A percentile compares a stretch with the other conserved stretches of the same genome.
These are phyloP conservation scores for Kwoniella shandongensis DNA, from an alignment of 768 basidiomycete genomes.

Conservation along the genomic window DNA sequence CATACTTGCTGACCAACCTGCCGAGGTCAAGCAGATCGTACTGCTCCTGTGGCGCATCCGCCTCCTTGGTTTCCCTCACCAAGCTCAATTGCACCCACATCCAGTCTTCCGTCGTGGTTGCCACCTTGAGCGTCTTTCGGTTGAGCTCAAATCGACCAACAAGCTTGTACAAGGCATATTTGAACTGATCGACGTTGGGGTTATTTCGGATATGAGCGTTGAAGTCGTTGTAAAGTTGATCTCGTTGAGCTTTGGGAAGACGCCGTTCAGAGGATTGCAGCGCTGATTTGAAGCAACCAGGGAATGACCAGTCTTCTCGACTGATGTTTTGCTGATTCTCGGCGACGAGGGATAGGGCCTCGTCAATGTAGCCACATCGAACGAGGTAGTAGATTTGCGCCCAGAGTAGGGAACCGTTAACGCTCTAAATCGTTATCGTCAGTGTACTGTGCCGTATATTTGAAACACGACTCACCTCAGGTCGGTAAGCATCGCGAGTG, in stretches of 20 bases:
- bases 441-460: background rate
- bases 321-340: conserved; percentile 64
- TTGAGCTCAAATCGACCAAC: conserved; percentile 87
- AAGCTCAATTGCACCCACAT: conserved; percentile 94
- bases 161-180: conserved; percentile 90
- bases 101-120: conserved; percentile 95
- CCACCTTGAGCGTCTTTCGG: conserved; percentile 78
- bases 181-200: conserved; percentile 83
- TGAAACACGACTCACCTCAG: conserved; percentile 66
- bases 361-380: conserved; percentile 75
- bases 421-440: conserved; percentile 58
- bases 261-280: conserved; percentile 73
- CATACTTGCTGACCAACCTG: conserved; percentile 52
- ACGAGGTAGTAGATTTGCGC: conserved; percentile 91
- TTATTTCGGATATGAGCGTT: conserved; percentile 80
- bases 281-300: conserved; percentile 79
- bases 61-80: conserved; percentile 61
- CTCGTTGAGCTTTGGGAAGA: conserved; percentile 56
- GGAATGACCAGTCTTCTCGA: conserved; percentile 77
- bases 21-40: conserved; percentile 55
- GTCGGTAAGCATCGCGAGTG: conserved; percentile 78
- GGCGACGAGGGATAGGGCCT: conserved; percentile 75
- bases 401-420: conserved; percentile 87
- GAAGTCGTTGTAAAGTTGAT: conserved; percentile 64
- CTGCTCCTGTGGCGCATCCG: conserved; percentile 70